These are phyloP conservation scores for Sclerospora graminicola DNA, from an alignment of 352 stramenopile genomes.

Conservation along the genomic window DNA sequence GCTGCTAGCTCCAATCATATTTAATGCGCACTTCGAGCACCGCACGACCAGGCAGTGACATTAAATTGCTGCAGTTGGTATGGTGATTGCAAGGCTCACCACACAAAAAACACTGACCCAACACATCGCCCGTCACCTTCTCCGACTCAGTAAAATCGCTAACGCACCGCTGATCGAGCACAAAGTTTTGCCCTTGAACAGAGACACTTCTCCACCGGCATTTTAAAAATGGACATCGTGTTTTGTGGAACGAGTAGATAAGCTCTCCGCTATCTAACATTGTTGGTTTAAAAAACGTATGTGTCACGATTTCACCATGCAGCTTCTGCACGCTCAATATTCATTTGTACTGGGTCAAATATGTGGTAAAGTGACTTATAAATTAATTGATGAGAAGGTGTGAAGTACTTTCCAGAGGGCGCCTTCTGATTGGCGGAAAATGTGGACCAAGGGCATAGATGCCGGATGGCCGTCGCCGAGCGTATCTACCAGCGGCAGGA, in stretches of 20 bases:
- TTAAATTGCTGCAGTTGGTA: constrained; percentile 45
- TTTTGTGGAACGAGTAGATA: too few relatives aligned
- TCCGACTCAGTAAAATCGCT: constrained; percentile 24
- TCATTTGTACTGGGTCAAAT: constrained; percentile 44
- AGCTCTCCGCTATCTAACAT: neutral
- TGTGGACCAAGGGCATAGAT: too few relatives aligned
- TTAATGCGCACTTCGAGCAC: constrained; percentile 27
- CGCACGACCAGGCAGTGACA: constrained; percentile 51
- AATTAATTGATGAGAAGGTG: too few relatives aligned
- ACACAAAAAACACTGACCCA: constrained; percentile 54
- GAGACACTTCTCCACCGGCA: constrained; percentile 18
- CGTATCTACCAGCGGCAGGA: too few relatives aligned
- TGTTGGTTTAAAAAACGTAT: constrained; percentile 36
- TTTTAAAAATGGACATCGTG: too few relatives aligned
- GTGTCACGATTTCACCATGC: constrained; percentile 51
- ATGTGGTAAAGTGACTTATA: too few relatives aligned
- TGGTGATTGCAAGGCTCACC: constrained; percentile 38
- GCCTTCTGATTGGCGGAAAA: too few relatives aligned
- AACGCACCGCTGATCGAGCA: constrained; percentile 70
- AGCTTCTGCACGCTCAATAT: constrained; percentile 47
- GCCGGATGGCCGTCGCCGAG: too few relatives aligned
- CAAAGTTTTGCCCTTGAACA: constrained; percentile 56
- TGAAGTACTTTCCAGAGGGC: too few relatives aligned
- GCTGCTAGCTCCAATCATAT: constrained; percentile 35
- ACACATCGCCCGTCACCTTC: constrained; percentile 47